These are phyloP conservation scores for Penicillium samsonianum DNA, from an alignment of 495 filamentous ascomycete species.

Conservation along the genomic window DNA sequence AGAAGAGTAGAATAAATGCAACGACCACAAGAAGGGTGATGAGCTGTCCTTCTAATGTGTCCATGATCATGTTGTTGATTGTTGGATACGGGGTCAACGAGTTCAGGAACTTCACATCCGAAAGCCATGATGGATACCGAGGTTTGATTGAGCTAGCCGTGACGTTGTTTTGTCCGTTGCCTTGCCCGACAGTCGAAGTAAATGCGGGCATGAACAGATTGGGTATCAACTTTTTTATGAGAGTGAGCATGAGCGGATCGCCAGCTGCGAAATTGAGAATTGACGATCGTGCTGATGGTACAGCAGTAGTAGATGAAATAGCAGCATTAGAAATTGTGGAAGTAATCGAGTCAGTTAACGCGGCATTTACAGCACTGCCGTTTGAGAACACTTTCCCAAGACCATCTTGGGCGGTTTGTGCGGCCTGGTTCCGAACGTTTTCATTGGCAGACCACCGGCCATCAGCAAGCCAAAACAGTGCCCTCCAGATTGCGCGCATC, in stretches of 20 bases:
- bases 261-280: conserved; percentile 44
- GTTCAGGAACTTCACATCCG: conserved; percentile 69
- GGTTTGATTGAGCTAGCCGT: conserved; percentile 28
- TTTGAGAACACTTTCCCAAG: conserved; percentile 26
- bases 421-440: conserved; percentile 24
- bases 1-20: conserved; percentile 89
- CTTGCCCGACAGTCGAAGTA: conserved; percentile 28
- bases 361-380: conserved; percentile 43
- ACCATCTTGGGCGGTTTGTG: conserved; percentile 19
- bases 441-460: conserved; percentile 70
- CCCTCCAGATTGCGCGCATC: conserved; percentile 87
- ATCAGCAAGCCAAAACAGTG: conserved; percentile 93
- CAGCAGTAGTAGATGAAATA: conserved; percentile 27
- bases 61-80: conserved; percentile 78
- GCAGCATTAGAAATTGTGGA: conserved; percentile 31
- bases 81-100: conserved; percentile 70
- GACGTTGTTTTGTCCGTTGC: conserved; percentile 21
- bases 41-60: conserved; percentile 86
- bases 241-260: conserved; percentile 51
- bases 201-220: conserved; percentile 43
- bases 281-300: conserved; percentile 38
- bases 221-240: conserved; percentile 48
- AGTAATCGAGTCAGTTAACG: conserved; percentile 21
- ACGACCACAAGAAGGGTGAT: conserved; percentile 89
- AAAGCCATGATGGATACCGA: conserved; percentile 57